Conservation (phyloP, 1,284 basidiomycete species). For the Vanrija sp. region DNA sequence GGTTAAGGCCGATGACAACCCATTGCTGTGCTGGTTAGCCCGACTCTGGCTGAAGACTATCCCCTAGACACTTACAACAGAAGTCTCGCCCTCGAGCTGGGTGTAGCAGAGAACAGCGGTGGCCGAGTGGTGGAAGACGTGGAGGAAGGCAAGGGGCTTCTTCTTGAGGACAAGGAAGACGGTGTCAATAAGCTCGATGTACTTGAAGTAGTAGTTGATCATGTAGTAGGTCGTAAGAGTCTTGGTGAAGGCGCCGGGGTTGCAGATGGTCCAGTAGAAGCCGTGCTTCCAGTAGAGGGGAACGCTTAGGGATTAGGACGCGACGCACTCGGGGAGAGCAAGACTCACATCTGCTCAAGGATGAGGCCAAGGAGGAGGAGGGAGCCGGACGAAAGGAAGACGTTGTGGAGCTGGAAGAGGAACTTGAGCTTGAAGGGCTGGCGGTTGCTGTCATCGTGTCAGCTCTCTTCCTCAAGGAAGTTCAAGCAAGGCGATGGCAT, state of each 20-base stretch:
- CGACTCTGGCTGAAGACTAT: neutral
- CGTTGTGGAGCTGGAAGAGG: conserved; percentile 90
- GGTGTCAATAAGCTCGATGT: conserved; percentile 89
- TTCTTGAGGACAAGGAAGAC: conserved; percentile 98
- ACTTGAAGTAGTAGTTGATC: conserved; percentile 97
- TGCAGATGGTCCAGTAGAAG: conserved; percentile 74
- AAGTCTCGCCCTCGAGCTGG: conserved; percentile 88
- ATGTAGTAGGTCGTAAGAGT: conserved; percentile 90
- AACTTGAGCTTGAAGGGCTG: conserved; percentile 72
- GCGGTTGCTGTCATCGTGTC: conserved; percentile 51
- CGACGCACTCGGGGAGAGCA: neutral
- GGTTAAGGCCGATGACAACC: conserved; percentile 90
- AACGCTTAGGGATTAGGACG: conserved; percentile 40
- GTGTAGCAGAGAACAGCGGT: conserved; percentile 92
- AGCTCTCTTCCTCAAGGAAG: neutral
- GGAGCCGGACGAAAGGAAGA: conserved; percentile 78
- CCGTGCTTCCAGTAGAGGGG: conserved; percentile 70
- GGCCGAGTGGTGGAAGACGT: conserved; percentile 99
- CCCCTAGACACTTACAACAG: conserved; percentile 58
- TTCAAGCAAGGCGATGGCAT: no score
- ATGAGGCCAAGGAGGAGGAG: conserved; percentile 76
- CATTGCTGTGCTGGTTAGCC: conserved; percentile 64
- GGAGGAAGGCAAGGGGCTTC: conserved; percentile 92
- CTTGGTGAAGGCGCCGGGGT: conserved; percentile 75
- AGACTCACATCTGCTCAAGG: conserved; percentile 71